Percentiles rank a stretch among this genome's conserved stretches.
phyloP scores from a whole-genome alignment of 192 early-diverging fungal genomes.

The Dissophora globulifera region DNA sequence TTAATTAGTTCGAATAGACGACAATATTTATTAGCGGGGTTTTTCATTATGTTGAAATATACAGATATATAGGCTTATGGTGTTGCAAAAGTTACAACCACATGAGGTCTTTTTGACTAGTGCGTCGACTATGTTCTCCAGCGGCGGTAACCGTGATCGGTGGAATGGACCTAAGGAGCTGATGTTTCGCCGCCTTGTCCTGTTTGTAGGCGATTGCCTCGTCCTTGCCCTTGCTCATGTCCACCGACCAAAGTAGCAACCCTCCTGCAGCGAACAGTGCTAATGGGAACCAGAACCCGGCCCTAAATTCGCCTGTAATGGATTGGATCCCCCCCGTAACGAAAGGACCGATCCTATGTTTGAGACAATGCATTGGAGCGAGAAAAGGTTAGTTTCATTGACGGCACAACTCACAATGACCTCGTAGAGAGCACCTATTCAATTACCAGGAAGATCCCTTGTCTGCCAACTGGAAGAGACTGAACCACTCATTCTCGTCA shows the following conservation, averaged over 20 bases:
- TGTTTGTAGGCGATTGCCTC: slow-evolving; percentile 45
- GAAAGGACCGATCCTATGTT: slow-evolving; percentile 72
- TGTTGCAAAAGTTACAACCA: not conserved
- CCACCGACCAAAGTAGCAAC: slow-evolving; percentile 51
- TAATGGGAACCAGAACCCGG: slow-evolving; percentile 62
- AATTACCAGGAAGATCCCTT: slow-evolving; percentile 65
- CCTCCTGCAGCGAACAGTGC: slow-evolving; percentile 56
- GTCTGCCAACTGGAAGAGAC: slow-evolving; percentile 69
- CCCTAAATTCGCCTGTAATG: slow-evolving; percentile 56
- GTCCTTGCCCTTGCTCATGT: slow-evolving; percentile 64
- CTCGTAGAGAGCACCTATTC: too few relatives aligned
- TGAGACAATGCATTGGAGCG: too few relatives aligned
- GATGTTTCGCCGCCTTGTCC: slow-evolving; percentile 7
- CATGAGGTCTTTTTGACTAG: not conserved
- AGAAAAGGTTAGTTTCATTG: too few relatives aligned
- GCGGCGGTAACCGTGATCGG: slow-evolving; percentile 21
- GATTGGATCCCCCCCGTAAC: slow-evolving; percentile 73
- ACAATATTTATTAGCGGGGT: not conserved
- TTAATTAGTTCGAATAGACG: not conserved
- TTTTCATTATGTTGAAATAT: not conserved
- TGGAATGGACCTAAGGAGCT: slow-evolving; percentile 9
- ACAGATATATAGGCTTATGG: not conserved
- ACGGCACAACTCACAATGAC: too few relatives aligned
- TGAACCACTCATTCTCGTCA: slow-evolving; percentile 72
- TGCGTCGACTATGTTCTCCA: not conserved